Evolutionary conservation across 768 basidiomycete species (phyloP), one percentile per base, ranked within the genome.

Genomic region (Gloeopeniophorella convolvens): DNA sequence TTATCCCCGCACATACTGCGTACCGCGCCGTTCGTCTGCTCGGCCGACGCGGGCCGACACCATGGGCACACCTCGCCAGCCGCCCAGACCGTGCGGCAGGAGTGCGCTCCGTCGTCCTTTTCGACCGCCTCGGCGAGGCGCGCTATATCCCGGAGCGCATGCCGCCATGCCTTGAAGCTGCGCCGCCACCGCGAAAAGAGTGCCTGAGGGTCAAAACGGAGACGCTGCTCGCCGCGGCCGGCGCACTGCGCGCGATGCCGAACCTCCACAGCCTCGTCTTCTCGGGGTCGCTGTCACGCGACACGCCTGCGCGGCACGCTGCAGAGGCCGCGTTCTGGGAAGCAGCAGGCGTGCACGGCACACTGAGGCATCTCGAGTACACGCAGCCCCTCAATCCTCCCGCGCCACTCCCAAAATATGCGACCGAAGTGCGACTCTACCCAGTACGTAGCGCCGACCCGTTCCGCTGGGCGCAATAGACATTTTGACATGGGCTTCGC

Each of bases 1-100:
- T 43, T 8, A 51, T 55, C 41, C 54, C 50, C 5, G 34, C 26
- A 13, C 54, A 55, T 9, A n/a, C 35, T 9, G 50, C 50, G 12
- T 54, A 54, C 35, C 54, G 54, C 24, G 24, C 31, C 20, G 24
- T 55, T 24, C 45, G 45, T 10, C 21, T 50, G 15, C 39, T 39
- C 15, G 5, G 48, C 4, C 28, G n/a, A 18, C 49, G 24, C 15
- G 48, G 37, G 1, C 26, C 41, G 3, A 10, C 27, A 6, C 42
- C 49, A 1, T 55, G 54, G 54, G 16, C 5, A 4, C 34, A 42
- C 32, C 40, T 55, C 30, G 34, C 45, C 13, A 20, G 33, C 3
- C 44, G 50, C 18, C 45, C 45, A 10, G 23, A 47, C 44, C 45
- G 34, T 28, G 45, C 50, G 2, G 28, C 28, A 6, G 34, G 45